A percentile compares a stretch with the other conserved stretches of the same genome.
phyloP scores from a whole-genome alignment of 2,329 filamentous ascomycete species.

The Xylaria sp. region DNA sequence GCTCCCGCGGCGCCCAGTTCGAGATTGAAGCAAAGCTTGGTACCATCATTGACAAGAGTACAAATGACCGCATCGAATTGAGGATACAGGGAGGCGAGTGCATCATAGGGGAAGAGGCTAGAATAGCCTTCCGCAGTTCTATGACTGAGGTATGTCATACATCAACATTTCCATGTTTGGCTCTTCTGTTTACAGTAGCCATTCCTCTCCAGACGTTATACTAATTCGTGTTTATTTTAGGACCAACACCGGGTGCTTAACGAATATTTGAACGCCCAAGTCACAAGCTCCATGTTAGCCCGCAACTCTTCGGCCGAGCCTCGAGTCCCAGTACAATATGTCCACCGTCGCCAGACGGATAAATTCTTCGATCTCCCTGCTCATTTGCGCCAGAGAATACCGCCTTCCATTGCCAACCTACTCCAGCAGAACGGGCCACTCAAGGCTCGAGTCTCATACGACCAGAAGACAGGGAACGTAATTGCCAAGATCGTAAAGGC shows the following conservation, averaged over 20 bases:
- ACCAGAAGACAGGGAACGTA: slow-evolving; percentile 72
- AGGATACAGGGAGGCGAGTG: slow-evolving; percentile 71
- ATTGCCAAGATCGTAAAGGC: slow-evolving; percentile 89
- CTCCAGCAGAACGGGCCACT: slow-evolving; percentile 61
- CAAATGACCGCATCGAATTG: slow-evolving; percentile 70
- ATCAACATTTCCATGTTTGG: not conserved
- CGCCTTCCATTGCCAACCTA: slow-evolving; percentile 66
- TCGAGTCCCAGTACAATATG: slow-evolving; percentile 74
- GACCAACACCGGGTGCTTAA: slow-evolving; percentile 84
- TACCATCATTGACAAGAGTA: slow-evolving; percentile 75
- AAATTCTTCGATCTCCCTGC: slow-evolving; percentile 79
- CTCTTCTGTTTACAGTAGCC: not conserved
- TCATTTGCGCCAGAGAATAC: slow-evolving; percentile 64
- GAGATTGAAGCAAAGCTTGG: slow-evolving; percentile 97
- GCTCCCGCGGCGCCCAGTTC: slow-evolving; percentile 71
- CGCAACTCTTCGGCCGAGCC: slow-evolving; percentile 53
- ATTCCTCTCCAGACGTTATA: not conserved
- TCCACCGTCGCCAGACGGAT: slow-evolving; percentile 82
- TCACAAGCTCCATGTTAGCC: slow-evolving; percentile 63
- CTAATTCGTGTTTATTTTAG: slow-evolving; percentile 49
- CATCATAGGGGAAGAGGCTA: slow-evolving; percentile 65
- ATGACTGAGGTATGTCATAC: slow-evolving; percentile 80
- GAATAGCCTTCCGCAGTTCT: slow-evolving; percentile 78
- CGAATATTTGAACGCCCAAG: slow-evolving; percentile 76
- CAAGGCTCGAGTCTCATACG: slow-evolving; percentile 76